These are phyloP conservation scores for Aspergillus quadricinctus DNA, from an alignment of 2,329 filamentous ascomycete species.

Conservation along the genomic window DNA sequence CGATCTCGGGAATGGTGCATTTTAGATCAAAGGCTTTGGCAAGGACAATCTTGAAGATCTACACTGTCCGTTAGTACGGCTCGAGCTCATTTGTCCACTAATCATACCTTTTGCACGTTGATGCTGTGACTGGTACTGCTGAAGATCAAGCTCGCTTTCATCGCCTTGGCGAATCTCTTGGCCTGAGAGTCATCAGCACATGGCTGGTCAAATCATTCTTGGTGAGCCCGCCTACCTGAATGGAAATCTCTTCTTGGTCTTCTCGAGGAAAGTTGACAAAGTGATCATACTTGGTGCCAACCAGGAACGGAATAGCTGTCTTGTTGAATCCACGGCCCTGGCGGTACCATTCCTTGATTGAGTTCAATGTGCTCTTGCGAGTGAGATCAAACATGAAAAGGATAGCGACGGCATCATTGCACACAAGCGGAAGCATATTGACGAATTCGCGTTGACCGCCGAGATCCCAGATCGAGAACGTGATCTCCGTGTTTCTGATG, in stretches of 20 bases:
- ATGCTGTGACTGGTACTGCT: slow-evolving; percentile 99
- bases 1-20: slow-evolving; percentile 98
- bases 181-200: slow-evolving; percentile 54
- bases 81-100: neutral
- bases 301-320: slow-evolving; percentile 96
- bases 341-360: slow-evolving; percentile 99
- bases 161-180: slow-evolving; percentile 92
- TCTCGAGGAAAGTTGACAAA: slow-evolving; percentile 98
- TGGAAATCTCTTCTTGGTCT: slow-evolving; percentile 97
- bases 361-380: slow-evolving; percentile 95
- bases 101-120: slow-evolving; percentile 90
- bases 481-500: slow-evolving; percentile 98
- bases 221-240: slow-evolving; percentile 60
- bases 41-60: slow-evolving; percentile 99
- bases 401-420: slow-evolving; percentile 97
- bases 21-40: slow-evolving; percentile 98
- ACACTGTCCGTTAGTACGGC: slow-evolving; percentile 22
- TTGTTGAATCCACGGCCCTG: slow-evolving; percentile 99
- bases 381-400: slow-evolving; percentile 99
- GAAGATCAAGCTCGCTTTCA: slow-evolving; percentile 96
- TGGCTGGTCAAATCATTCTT: neutral
- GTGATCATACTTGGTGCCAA: slow-evolving; percentile 98
- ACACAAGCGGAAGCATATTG: slow-evolving; percentile 99
- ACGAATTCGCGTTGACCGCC: slow-evolving; percentile 98
- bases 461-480: slow-evolving; percentile 98